phyloP scores from a whole-genome alignment of 2,329 filamentous ascomycete genomes.

The Ramichloridium luteum region DNA sequence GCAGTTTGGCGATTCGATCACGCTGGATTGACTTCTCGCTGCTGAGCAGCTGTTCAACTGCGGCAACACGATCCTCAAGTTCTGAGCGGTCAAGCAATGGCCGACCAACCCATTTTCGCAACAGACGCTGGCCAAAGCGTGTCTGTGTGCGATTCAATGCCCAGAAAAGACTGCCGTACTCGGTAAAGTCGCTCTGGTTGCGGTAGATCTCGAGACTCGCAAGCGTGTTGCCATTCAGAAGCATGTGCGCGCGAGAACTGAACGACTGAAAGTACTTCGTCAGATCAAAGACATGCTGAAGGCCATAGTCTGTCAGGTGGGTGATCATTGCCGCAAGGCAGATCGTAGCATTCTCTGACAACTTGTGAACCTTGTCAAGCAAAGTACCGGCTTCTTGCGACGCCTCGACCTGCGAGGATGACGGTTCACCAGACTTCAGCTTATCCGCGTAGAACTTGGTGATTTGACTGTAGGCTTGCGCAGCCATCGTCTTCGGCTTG shows the following conservation, averaged over 20 bases:
- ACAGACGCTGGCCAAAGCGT: conserved; percentile 71
- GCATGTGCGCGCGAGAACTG: conserved; percentile 86
- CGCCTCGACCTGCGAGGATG: conserved; percentile 31
- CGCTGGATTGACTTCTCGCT: conserved; percentile 53
- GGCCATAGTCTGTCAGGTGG: conserved; percentile 78
- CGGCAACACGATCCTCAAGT: conserved; percentile 67
- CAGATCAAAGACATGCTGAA: conserved; percentile 89
- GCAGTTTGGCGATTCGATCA: conserved; percentile 60
- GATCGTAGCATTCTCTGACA: conserved; percentile 76
- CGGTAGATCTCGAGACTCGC: conserved; percentile 92
- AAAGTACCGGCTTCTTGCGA: conserved; percentile 42
- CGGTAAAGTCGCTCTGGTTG: conserved; percentile 76
- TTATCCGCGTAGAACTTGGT: conserved; percentile 86
- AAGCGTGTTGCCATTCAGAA: conserved; percentile 87
- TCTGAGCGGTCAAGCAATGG: conserved; percentile 65
- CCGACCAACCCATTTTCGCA: conserved; percentile 90
- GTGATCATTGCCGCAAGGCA: conserved; percentile 95
- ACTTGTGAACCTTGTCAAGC: conserved; percentile 72
- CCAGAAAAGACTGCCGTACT: conserved; percentile 89
- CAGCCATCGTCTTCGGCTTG: conserved; percentile 34
- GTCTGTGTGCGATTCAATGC: conserved; percentile 86
- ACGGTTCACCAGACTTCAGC: conserved; percentile 43
- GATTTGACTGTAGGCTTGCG: conserved; percentile 77
- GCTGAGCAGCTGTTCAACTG: conserved; percentile 74
- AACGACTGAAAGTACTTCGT: conserved; percentile 97